These are phyloP conservation scores for Phyllosticta capitalensis DNA, from an alignment of 2,329 filamentous ascomycete species.

Conservation along the genomic window DNA sequence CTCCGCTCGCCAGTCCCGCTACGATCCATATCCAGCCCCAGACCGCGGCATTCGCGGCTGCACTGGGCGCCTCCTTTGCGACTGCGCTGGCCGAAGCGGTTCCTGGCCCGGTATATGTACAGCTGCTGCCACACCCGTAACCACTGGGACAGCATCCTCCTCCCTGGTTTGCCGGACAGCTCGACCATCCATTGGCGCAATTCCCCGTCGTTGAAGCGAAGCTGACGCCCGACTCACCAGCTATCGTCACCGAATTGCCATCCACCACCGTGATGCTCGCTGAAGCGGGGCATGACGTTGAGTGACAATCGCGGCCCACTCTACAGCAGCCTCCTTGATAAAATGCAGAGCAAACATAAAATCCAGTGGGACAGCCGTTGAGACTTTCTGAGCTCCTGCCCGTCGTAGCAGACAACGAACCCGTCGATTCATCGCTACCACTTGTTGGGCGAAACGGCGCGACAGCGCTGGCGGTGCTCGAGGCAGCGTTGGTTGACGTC, in stretches of 20 bases:
- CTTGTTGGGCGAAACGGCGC: constrained; percentile 36
- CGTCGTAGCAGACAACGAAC: neutral
- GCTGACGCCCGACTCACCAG: constrained; percentile 48
- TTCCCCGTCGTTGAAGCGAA: constrained; percentile 31
- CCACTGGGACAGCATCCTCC: constrained; percentile 79
- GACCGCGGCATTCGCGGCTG: constrained; percentile 21
- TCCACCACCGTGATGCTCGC: constrained; percentile 54
- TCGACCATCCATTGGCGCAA: constrained; percentile 74
- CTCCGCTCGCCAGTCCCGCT: constrained; percentile 21
- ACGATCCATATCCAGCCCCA: constrained; percentile 21
- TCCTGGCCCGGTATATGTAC: constrained; percentile 25
- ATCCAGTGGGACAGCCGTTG: constrained; percentile 68
- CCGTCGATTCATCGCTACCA: constrained; percentile 19
- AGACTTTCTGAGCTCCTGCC: constrained; percentile 26
- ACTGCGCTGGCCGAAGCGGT: constrained; percentile 16
- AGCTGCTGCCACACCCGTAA: constrained; percentile 55
- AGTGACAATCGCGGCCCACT: constrained; percentile 74
- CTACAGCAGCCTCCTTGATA: constrained; percentile 80
- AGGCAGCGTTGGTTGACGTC: constrained; percentile 18
- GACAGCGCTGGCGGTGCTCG: constrained; percentile 27
- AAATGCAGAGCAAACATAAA: constrained; percentile 79
- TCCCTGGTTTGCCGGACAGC: constrained; percentile 54
- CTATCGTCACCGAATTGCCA: constrained; percentile 59
- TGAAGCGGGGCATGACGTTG: constrained; percentile 61
- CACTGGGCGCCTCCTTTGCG: constrained; percentile 30